Evolutionary conservation across 1,284 basidiomycete species (phyloP).

Genomic region (Trametes hirsuta): DNA sequence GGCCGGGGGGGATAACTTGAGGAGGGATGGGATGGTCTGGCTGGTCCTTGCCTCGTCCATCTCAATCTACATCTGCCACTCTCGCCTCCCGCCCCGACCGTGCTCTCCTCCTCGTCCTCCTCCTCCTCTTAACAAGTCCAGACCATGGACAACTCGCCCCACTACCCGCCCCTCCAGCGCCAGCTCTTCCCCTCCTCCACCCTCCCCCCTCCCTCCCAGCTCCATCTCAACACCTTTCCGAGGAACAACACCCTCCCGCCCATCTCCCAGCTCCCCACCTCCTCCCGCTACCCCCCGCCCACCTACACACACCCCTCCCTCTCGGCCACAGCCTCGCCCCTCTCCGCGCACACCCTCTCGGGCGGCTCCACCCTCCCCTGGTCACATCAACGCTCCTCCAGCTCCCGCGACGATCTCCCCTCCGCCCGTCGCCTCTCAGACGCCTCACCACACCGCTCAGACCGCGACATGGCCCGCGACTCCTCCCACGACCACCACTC

Average conservation of each 20-base stretch:
- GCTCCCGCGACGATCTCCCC: conserved; percentile 39
- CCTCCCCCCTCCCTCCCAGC: conserved; percentile 49
- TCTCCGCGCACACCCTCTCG: conserved; percentile 34
- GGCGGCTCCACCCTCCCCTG: conserved; percentile 36
- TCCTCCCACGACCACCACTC: conserved; percentile 25
- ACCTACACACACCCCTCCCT: conserved; percentile 41
- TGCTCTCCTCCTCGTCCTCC: conserved; percentile 4
- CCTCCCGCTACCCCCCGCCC: conserved; percentile 36
- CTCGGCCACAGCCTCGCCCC: conserved; percentile 34
- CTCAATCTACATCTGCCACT: conserved; percentile 4
- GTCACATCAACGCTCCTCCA: conserved; percentile 38
- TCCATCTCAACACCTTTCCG: conserved; percentile 43
- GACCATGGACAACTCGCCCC: conserved; percentile 34
- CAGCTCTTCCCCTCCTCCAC: conserved; percentile 40
- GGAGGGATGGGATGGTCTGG: background rate
- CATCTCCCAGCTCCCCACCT: conserved; percentile 35
- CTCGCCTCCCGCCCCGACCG: background rate
- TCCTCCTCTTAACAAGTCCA: conserved; percentile 25
- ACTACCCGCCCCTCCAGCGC: conserved; percentile 30
- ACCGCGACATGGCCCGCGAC: conserved; percentile 30
- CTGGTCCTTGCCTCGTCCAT: background rate
- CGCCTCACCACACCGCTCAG: conserved; percentile 30
- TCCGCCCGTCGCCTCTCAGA: conserved; percentile 32
- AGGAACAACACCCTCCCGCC: conserved; percentile 43
- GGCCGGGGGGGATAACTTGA: conserved; percentile 15